Evolutionary conservation across 2,329 filamentous ascomycete species (phyloP), one percentile per base, ranked within the genome.

Genomic region (Xylariaceae sp.): DNA sequence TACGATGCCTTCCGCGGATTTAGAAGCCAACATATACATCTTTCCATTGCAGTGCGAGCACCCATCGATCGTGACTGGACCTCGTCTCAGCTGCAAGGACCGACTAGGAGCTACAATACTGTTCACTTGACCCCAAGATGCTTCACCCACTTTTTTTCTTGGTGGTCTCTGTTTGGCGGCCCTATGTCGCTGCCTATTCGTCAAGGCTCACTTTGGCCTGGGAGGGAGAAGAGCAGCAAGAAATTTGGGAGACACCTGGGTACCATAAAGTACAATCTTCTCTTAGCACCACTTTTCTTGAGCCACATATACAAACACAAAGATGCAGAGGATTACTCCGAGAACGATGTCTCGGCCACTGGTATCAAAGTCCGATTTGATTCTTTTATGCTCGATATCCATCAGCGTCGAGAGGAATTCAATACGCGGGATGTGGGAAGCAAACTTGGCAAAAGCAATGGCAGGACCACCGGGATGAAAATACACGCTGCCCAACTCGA

Each of bases 261-360:
- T n/a, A 99, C 95, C 9, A 92, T 99, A 76, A 99, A 99, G 75
- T 97, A 97, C 74, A 97, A 93, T 57, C 75, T 99, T 18, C 79
- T 97, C 3, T 77, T 99, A 14, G 96, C 94, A 2, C 94, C 94
- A 0, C 75, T 99, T 2, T 99, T 96, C 69, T 82, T 99, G 57
- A 95, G 92, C 61, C 94, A 99, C 63, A 91, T 99, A 31, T 99
- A 99, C 75, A 97, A 97, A 70, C 94, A 99, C 74, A 97, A 97
- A 68, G 94, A 99, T 65, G 84, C 84, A 0, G 93, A 97, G 65
- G 91, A 96, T 54, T 89, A 90, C 65, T 79, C 82, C 0, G 87
- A 92, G 56, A 78, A 74, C 47, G 80, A 87, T 1, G 89, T 96
- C 6, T 94, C 90, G 43, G 93, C 93, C 0, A 99, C 94, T 4